A percentile compares a stretch with the other conserved stretches of the same genome.
Evolutionary conservation across 1,139 yeast species (phyloP).

Genomic region (Candida smagusa): DNA sequence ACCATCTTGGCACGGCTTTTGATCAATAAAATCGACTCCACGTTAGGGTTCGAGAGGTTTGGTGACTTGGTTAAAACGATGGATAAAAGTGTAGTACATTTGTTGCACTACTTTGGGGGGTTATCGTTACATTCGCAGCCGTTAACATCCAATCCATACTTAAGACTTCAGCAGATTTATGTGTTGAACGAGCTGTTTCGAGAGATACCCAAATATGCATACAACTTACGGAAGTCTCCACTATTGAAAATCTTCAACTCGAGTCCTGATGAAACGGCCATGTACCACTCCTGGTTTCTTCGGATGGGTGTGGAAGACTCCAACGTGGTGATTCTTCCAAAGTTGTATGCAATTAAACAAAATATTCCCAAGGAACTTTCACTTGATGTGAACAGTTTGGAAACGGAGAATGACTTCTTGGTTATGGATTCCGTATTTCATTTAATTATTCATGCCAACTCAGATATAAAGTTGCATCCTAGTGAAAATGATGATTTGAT

Average conservation of each 20-base stretch:
- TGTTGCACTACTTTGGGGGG: constrained; percentile 28
- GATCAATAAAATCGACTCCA: constrained; percentile 32
- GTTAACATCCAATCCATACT: constrained; percentile 22
- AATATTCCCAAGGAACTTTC: constrained; percentile 16
- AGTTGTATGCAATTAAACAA: constrained; percentile 23
- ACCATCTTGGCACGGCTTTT: constrained; percentile 30
- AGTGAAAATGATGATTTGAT: constrained; percentile 28
- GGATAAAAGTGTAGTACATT: constrained; percentile 24
- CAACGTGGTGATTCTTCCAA: constrained; percentile 26
- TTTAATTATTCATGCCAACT: constrained; percentile 21
- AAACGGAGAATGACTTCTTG: constrained; percentile 15
- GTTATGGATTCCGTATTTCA: constrained; percentile 32
- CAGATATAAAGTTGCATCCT: constrained; percentile 27
- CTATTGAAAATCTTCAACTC: constrained; percentile 37
- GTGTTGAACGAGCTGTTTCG: constrained; percentile 25
- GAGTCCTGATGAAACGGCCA: constrained; percentile 45
- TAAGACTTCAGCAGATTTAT: constrained; percentile 16
- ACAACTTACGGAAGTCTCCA: constrained; percentile 32
- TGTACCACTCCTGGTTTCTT: constrained; percentile 31
- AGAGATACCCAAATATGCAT: constrained; percentile 26
- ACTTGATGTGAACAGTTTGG: constrained; percentile 20
- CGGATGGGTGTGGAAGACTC: constrained; percentile 17
- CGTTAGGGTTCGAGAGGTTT: constrained; percentile 33
- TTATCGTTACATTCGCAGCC: constrained; percentile 7
- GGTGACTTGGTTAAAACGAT: constrained; percentile 24